Evolutionary conservation across 2,329 filamentous ascomycete species (phyloP).

Genomic region (Epichloe typhina): DNA sequence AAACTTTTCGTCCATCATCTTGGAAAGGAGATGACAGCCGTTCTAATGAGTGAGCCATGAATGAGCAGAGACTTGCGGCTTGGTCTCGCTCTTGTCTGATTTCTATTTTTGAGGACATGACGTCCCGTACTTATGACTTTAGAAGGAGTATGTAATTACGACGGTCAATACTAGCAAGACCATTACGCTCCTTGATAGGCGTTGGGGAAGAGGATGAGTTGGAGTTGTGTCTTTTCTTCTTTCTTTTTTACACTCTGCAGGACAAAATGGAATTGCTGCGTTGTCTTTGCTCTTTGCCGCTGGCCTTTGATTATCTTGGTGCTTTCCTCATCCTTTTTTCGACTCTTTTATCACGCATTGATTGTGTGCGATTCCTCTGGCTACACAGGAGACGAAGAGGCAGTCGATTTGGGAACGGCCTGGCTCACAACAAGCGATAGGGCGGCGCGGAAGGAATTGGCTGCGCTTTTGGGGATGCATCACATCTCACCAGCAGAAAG

Average conservation of each 20-base stretch:
- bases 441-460: background rate
- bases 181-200: slow-evolving; percentile 26
- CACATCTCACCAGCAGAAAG: background rate
- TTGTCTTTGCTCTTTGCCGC: slow-evolving; percentile 5
- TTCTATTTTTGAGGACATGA: background rate
- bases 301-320: slow-evolving; percentile 2
- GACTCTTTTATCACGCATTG: background rate
- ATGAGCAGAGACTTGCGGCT: background rate
- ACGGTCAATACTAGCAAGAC: slow-evolving; percentile 17
- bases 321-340: background rate
- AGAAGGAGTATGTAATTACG: slow-evolving; percentile 25
- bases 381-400: background rate
- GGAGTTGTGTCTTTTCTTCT: slow-evolving; percentile 13
- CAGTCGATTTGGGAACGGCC: background rate
- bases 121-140: slow-evolving; percentile 2
- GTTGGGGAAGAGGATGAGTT: slow-evolving; percentile 17
- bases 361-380: background rate
- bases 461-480: background rate
- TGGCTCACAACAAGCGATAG: background rate
- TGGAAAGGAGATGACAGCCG: background rate
- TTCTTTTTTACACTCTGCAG: background rate
- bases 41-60: background rate
- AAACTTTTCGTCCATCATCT: background rate
- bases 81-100: background rate
- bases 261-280: background rate